Base-by-base conservation (phyloP, 495 filamentous ascomycete species). In the Lophiotrema nucula region DNA sequence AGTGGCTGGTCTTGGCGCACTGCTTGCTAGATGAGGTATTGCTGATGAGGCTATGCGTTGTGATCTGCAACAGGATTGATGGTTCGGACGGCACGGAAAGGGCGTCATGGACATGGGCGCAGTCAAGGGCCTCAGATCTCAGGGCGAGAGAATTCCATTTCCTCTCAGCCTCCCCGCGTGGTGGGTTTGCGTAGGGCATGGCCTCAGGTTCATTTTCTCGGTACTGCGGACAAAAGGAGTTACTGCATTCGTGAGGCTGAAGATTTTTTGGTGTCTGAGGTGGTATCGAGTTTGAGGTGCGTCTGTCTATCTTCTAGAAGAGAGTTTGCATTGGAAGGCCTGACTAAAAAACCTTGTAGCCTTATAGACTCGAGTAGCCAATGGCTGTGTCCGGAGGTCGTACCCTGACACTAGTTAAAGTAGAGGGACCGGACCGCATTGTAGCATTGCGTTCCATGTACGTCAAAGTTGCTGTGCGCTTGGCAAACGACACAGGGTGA, bases 401-500 rank as follows among this genome's bases (percentile, higher is more conserved):
- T 35, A 15, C 31, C 8, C 8, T 35, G 31, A 15, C 15, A 35
- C 31, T 35, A 15, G 31, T 8, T 35, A 35, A n/a, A 6, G 39
- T 43, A 6, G 39, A 43, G 39, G 47, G 13, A 37, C 42, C 23
- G 42, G 49, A 39, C 13, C 10, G 31, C 26, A 16, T 28, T 47
- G 39, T 19, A 43, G 49, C 57, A 54, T 54, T 53, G 42, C 43
- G 18, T 42, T 60, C n/a, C 57, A 60, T 60, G 57, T 60, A 60
- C 49, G 50, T 54, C 57, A 60, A 43, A 22, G 51, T 47, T 22
- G 23, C 23, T 4, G 16, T 19, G 25, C 21, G 21, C 21, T 18
- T 45, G 6, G 35, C 23, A 19, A n/a, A 6, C 52, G 18, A 33
- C 28, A 21, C 16, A 25, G 33, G 5, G 3, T 6, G 3, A 33